Conservation (phyloP, 1,139 yeast species). For the Kazachstania sp. region DNA sequence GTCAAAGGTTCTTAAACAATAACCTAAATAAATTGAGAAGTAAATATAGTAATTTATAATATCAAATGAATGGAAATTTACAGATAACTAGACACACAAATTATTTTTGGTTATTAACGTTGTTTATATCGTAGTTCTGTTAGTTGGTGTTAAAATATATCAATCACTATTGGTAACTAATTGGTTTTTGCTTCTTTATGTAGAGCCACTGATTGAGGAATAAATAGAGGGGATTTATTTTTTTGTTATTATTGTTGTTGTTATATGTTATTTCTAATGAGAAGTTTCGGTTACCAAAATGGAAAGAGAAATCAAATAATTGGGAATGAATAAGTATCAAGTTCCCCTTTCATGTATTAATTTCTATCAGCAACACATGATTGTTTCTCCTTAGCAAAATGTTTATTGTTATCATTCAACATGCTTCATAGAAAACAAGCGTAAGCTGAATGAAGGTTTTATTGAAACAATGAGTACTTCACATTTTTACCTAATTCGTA, state of each 20-base stretch:
- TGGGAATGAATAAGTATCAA: background rate
- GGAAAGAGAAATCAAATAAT: background rate
- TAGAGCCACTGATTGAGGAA: too few species aligned
- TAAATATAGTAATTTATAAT: background rate
- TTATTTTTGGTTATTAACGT: constrained; percentile 1
- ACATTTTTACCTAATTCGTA: constrained; percentile 5
- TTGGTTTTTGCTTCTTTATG: too few species aligned
- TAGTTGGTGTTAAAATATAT: too few species aligned
- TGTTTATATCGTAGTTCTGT: background rate
- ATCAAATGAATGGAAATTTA: background rate
- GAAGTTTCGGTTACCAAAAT: background rate
- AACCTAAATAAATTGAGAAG: background rate
- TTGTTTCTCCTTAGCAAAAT: background rate
- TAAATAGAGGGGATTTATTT: too few species aligned
- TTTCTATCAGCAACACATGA: background rate
- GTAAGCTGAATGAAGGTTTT: background rate
- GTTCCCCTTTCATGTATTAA: background rate
- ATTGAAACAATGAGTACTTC: background rate
- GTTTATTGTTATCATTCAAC: too few species aligned
- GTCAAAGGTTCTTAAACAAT: too few species aligned
- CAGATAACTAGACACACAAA: too few species aligned
- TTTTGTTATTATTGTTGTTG: too few species aligned
- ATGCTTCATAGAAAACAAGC: background rate
- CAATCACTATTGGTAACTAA: too few species aligned
- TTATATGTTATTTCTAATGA: background rate